These are phyloP conservation scores for Bolboschoenus planiculmis DNA, from an alignment of 176 grass and related monocot species.

Conservation along the genomic window DNA sequence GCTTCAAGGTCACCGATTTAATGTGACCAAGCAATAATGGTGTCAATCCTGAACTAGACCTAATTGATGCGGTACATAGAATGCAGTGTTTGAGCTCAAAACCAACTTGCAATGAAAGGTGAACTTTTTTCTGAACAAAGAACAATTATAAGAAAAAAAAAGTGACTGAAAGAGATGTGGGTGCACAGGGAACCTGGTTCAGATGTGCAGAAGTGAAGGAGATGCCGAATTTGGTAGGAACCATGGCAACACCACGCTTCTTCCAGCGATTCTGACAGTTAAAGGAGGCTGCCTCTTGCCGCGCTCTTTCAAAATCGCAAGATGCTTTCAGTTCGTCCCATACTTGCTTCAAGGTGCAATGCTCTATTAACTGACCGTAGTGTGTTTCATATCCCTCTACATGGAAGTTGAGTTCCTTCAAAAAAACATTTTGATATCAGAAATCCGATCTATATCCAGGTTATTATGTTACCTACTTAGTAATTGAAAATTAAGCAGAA, in stretches of 20 bases:
- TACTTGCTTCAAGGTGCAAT: constrained; percentile 57
- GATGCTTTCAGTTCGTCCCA: constrained; percentile 88
- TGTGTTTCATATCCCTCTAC: constrained; percentile 57
- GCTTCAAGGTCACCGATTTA: not conserved
- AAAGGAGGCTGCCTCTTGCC: constrained; percentile 37
- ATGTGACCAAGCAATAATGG: not conserved
- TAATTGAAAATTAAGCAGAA: not conserved
- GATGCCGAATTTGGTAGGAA: constrained; percentile 96
- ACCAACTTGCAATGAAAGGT: not conserved
- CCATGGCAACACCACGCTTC: constrained; percentile 80
- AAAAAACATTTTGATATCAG: not conserved
- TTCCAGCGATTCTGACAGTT: constrained; percentile 78
- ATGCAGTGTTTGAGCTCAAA: not conserved
- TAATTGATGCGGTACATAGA: not conserved
- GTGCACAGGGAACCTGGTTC: constrained; percentile 64
- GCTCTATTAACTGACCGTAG: constrained; percentile 73
- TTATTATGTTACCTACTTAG: not conserved
- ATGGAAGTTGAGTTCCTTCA: constrained; percentile 88
- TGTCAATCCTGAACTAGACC: not conserved
- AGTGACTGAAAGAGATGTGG: not conserved
- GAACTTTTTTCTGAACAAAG: not conserved
- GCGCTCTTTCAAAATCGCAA: constrained; percentile 58
- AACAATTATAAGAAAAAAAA: not conserved
- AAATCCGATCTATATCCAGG: not conserved
- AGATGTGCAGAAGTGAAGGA: constrained; percentile 73